Evolutionary conservation across 148 eudicot genomes (phyloP).

Genomic region (Rhododendron ovatum): DNA sequence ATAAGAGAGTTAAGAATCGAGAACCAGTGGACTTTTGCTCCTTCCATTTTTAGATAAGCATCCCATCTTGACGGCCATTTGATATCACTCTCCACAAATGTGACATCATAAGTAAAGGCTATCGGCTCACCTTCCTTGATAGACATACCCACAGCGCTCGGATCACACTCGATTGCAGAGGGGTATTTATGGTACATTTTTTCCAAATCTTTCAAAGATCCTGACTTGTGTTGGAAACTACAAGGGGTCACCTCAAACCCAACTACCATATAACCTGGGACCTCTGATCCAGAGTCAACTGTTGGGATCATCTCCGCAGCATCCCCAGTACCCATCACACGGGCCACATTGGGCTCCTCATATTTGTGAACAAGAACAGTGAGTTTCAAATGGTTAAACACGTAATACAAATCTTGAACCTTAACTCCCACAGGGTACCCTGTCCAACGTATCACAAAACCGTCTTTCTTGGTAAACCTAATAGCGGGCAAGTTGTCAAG

Average conservation of each 20-base stretch:
- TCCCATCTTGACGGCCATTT: slow-evolving; percentile 43
- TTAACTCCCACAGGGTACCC: slow-evolving; percentile 32
- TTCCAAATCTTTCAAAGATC: slow-evolving; percentile 10
- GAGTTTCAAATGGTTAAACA: slow-evolving; percentile 32
- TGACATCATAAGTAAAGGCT: slow-evolving; percentile 30
- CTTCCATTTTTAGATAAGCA: slow-evolving; percentile 30
- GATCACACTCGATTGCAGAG: slow-evolving; percentile 23
- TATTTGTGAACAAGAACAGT: slow-evolving; percentile 32
- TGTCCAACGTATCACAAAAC: slow-evolving; percentile 23
- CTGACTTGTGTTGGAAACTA: slow-evolving; percentile 17
- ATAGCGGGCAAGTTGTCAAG: slow-evolving; percentile 37
- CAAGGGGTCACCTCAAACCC: slow-evolving; percentile 34
- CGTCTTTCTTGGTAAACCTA: slow-evolving; percentile 22
- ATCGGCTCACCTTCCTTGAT: slow-evolving; percentile 26
- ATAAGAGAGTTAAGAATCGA: slow-evolving; percentile 31
- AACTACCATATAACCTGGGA: slow-evolving; percentile 32
- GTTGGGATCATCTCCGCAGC: slow-evolving; percentile 20
- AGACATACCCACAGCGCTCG: slow-evolving; percentile 18
- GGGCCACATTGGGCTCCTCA: slow-evolving; percentile 35
- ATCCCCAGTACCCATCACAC: slow-evolving; percentile 35
- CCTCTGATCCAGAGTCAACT: slow-evolving; percentile 3
- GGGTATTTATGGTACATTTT: slow-evolving; percentile 26
- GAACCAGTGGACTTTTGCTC: slow-evolving; percentile 37
- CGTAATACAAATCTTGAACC: slow-evolving; percentile 21
- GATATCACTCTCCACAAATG: slow-evolving; percentile 31